Conservation (phyloP, 1,284 basidiomycete species). For the Cryptococcus jaspeensis region DNA sequence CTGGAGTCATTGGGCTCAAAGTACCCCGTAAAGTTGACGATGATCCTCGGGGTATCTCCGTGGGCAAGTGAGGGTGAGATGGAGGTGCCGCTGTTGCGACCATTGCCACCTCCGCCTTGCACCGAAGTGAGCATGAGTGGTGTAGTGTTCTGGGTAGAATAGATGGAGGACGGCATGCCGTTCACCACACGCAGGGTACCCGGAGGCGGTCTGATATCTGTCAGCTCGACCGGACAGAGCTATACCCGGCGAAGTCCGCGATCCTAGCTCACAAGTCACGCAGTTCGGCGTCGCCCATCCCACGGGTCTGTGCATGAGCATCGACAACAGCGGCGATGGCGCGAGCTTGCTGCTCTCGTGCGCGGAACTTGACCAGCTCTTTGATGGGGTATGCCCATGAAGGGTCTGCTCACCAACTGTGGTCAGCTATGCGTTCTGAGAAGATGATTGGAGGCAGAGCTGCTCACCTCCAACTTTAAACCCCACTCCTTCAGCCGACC, state of each 20-base stretch:
- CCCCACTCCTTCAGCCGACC: conserved; percentile 86
- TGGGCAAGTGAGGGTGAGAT: conserved; percentile 47
- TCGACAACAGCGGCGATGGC: conserved; percentile 64
- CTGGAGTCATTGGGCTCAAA: conserved; percentile 13
- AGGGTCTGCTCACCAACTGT: conserved; percentile 61
- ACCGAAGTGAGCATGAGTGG: conserved; percentile 37
- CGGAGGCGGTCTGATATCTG: conserved; percentile 44
- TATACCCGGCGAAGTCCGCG: too few species aligned
- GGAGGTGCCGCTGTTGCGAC: conserved; percentile 51
- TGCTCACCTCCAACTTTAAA: conserved; percentile 74
- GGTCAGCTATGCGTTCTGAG: neutral
- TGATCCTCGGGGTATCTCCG: conserved; percentile 25
- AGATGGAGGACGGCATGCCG: conserved; percentile 58
- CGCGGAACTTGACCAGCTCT: conserved; percentile 63
- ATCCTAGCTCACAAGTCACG: conserved; percentile 13
- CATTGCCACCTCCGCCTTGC: neutral
- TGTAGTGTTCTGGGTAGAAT: conserved; percentile 60
- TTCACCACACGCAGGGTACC: conserved; percentile 74
- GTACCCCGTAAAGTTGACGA: conserved; percentile 24
- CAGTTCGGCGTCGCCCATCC: conserved; percentile 6
- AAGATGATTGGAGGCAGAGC: neutral
- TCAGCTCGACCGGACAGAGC: neutral
- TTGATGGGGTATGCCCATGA: conserved; percentile 90
- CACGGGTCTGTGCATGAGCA: conserved; percentile 25
- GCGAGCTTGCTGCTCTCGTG: conserved; percentile 66